phyloP scores from a whole-genome alignment of 805 yeast genomes.

The Hyphopichia homilentoma region DNA sequence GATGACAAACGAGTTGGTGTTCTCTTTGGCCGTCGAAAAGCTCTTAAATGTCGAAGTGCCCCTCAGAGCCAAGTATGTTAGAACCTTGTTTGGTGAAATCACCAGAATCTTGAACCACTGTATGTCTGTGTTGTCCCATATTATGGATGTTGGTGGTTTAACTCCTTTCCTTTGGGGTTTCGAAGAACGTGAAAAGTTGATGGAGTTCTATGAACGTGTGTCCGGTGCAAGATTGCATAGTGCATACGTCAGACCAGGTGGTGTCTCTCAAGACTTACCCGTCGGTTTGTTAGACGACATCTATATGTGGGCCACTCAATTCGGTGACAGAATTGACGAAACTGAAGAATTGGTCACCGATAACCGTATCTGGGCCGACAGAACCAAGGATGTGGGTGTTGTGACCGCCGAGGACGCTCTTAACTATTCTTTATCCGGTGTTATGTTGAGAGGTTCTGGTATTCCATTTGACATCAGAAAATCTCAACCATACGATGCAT shows the following conservation, averaged over 20 bases:
- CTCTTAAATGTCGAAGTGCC: conserved; percentile 82
- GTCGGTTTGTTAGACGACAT: conserved; percentile 84
- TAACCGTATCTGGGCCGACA: conserved; percentile 88
- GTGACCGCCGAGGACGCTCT: conserved; percentile 85
- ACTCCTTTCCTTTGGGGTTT: conserved; percentile 94
- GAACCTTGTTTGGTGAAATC: conserved; percentile 84
- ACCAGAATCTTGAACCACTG: conserved; percentile 80
- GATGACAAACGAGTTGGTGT: conserved; percentile 91
- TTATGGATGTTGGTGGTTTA: conserved; percentile 93
- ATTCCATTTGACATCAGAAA: conserved; percentile 83
- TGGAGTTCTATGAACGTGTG: conserved; percentile 90
- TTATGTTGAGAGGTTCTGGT: conserved; percentile 90
- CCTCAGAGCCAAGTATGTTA: conserved; percentile 75
- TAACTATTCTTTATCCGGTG: conserved; percentile 77
- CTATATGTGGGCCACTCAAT: conserved; percentile 95
- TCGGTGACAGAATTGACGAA: conserved; percentile 89
- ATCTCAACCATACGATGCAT: conserved; percentile 87
- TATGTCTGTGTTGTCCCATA: conserved; percentile 83
- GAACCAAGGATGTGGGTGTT: conserved; percentile 77
- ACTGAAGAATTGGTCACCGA: conserved; percentile 86
- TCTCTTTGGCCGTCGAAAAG: conserved; percentile 80
- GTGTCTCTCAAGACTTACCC: conserved; percentile 85
- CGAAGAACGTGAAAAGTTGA: conserved; percentile 88
- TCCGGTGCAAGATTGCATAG: conserved; percentile 88
- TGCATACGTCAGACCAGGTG: conserved; percentile 89